Base-by-base conservation (phyloP, 1,284 basidiomycete genomes). In the Lignosus rhinocerotis region DNA sequence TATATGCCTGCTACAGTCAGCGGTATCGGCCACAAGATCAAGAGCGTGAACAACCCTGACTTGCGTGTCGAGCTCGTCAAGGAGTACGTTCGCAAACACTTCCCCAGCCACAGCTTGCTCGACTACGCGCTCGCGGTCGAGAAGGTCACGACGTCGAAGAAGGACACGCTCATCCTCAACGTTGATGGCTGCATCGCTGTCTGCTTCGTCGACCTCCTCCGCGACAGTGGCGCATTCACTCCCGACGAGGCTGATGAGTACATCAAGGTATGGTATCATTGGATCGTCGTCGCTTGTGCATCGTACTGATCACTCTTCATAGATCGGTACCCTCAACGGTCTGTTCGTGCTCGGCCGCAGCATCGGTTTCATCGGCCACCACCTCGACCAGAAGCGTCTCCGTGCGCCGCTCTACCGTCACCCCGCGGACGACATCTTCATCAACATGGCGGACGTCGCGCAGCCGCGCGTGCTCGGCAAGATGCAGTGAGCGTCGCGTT, bases 21-120 rank as follows among this genome's bases (percentile, higher is more conserved):
- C 66, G 96, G 96, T 83, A 99, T 99, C 69, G 96, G 96, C 57
- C 96, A 99, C 88, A 98, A 98, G 86, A 98, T 99, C 84, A 99
- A 99, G 89, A 94, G 92, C 67, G 93, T 95, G 71, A 96, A 94
- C 79, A 97, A 97, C 86, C 95, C 94, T 58, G 94, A 96, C 82
- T 80, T 94, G 52, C 94, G 96, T 75, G 96, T 99, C 67, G 91
- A 96, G 79, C 90, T 99, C 59, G 96, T 99, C 62, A 98, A 98
- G 84, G 94, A 97, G 79, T 99, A 93, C 71, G 96, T 97, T 62
- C 81, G 75, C 77, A 95, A 97, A 80, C 81, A 97, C 84, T 99
- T 99, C 92, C 96, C 96, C 7, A 90, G 87, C 73, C 87, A 94
- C 80, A 87, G 85, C 65, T 81, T 95, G 61, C 88, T 99, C 72